These are phyloP conservation scores for Melampsora larici-populina DNA, from an alignment of 1,284 basidiomycete species.

Conservation along the genomic window DNA sequence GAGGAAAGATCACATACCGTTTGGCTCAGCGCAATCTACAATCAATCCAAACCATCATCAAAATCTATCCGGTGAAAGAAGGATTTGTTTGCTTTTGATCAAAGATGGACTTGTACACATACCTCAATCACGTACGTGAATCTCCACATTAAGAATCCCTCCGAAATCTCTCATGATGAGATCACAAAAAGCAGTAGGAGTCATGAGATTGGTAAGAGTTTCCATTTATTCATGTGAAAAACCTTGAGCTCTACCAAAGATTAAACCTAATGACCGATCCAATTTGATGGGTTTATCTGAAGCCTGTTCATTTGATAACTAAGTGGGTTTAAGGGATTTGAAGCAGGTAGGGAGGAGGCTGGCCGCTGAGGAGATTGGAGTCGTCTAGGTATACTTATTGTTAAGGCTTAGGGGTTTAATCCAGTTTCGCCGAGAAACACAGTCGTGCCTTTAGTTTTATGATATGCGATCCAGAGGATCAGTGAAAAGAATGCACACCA, in stretches of 20 bases:
- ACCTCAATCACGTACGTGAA: constrained; percentile 67
- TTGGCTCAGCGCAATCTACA: constrained; percentile 38
- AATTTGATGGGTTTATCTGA: constrained; percentile 17
- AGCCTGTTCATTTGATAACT: constrained; percentile 20
- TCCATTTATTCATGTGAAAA: constrained; percentile 77
- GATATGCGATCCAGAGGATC: no score
- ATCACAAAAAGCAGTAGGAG: constrained; percentile 63
- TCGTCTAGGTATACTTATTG: no score
- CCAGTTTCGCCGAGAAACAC: no score
- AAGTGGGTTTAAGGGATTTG: no score
- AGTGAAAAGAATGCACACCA: no score
- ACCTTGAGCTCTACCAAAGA: constrained; percentile 78
- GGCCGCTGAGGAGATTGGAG: no score
- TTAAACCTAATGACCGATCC: constrained; percentile 33
- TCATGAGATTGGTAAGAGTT: constrained; percentile 76
- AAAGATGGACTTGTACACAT: no score
- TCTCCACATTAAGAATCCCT: constrained; percentile 66
- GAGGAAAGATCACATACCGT: constrained; percentile 64
- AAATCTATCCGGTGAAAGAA: neutral
- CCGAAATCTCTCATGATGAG: constrained; percentile 68
- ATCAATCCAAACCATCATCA: neutral
- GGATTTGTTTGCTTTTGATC: neutral
- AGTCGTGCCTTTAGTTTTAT: no score
- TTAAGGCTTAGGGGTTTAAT: no score
- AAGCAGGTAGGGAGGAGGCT: no score